phyloP scores from a whole-genome alignment of 2,329 filamentous ascomycete genomes.

The Fusarium begoniae region DNA sequence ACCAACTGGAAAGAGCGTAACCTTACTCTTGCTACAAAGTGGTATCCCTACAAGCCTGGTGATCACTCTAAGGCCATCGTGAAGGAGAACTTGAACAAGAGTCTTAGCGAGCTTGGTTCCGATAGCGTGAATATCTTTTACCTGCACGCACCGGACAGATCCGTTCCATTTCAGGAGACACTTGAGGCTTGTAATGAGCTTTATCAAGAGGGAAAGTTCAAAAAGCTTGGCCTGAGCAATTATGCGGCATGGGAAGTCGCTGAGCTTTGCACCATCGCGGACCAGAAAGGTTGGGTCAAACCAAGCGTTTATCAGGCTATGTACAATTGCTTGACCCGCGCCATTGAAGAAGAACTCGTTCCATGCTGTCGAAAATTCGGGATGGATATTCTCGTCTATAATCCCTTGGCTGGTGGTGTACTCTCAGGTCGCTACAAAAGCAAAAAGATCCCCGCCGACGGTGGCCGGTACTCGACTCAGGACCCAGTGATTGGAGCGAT shows the following conservation, averaged over 20 bases:
- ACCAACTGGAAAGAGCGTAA: constrained; percentile 74
- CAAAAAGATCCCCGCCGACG: constrained; percentile 41
- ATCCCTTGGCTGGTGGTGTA: constrained; percentile 76
- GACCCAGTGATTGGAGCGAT: neutral
- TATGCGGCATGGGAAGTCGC: constrained; percentile 81
- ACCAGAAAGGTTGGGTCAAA: constrained; percentile 70
- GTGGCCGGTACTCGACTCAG: constrained; percentile 34
- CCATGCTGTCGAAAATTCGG: constrained; percentile 68
- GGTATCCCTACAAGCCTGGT: constrained; percentile 1
- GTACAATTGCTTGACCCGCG: constrained; percentile 61
- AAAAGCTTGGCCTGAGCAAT: constrained; percentile 75
- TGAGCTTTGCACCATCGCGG: constrained; percentile 64
- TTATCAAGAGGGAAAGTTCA: constrained; percentile 76
- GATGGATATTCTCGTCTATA: constrained; percentile 75
- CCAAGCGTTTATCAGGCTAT: constrained; percentile 81
- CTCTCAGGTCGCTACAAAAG: constrained; percentile 67
- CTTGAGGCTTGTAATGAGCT: constrained; percentile 73
- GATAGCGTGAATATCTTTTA: constrained; percentile 18
- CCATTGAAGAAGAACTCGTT: constrained; percentile 49
- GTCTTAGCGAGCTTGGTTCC: neutral
- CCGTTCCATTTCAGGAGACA: constrained; percentile 73
- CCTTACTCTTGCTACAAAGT: constrained; percentile 74
- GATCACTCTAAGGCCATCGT: neutral
- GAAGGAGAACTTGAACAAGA: neutral
- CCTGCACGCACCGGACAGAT: constrained; percentile 64